Base-by-base conservation (phyloP, 345 rosid species). In the Mangifera indica region DNA sequence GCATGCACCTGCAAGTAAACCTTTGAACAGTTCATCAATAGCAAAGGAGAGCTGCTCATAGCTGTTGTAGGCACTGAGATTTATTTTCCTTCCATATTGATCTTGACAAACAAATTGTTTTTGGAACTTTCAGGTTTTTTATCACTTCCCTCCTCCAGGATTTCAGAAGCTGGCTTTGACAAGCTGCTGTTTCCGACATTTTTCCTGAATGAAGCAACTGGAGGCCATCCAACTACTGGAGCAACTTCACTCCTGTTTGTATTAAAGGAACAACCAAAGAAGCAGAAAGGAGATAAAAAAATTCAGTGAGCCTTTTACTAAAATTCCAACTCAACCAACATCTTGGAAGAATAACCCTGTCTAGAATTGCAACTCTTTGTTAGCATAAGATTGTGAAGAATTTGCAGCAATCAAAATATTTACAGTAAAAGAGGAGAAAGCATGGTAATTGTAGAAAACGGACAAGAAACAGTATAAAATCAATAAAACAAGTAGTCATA, bases 1-100 rank as follows among this genome's bases (percentile, higher is more conserved):
- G 26, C 71, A 29, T 1, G 3, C 32, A 81, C 87, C 85, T 59
- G 85, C 74, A 73, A 81, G 78, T 51, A 84, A 76, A 20, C 71
- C 84, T 67, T 78, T 66, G 71, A 84, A 84, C 48, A 81, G 85
- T 58, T 84, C 85, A 57, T 84, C 82, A 45, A 84, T 73, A 24
- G 83, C 87, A 42, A 68, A 17, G 9, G 85, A 79, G 56, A 84
- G 84, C 69, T 79, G 77, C 73, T 81, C 77, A 17, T 84, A 84
- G 74, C 81, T 78, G 73, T 81, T 81, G 18, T 81, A 84, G 57
- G 81, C 82, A 70, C 71, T 68, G 66, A 84, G 80, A 67, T 84
- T 76, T 70, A 84, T 67, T 74, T 84, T 84, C 85, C 87, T 60
- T 84, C 87, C 85, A 81, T 77, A 56, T 80, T 81, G 64, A 81